Evolutionary conservation across 345 rosid genomes (phyloP), one percentile per base, ranked within the genome.

Genomic region (Theobroma cacao): DNA sequence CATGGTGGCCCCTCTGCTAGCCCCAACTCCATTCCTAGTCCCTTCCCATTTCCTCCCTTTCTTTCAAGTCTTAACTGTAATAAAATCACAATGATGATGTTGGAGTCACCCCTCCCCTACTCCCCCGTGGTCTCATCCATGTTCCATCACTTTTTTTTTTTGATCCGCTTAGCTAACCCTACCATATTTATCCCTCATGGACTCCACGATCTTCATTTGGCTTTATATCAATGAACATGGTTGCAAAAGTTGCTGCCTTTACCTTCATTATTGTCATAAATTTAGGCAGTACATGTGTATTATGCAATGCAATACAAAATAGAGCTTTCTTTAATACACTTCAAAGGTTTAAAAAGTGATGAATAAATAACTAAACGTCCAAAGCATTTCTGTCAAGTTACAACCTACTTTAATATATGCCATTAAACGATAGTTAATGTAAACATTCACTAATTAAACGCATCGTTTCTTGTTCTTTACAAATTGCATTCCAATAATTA

Each of bases 51-150:
- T 14, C 30, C 71, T 40, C 31, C 61, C 43, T 28, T 52, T 80
- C 58, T 55, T 77, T 61, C 20, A 75, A 74, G 56, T 76, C 62
- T 79, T 41, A 68, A 78, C 82, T 61, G 78, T 67, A 72, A 86
- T 70, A 83, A 80, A 82, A 75, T 73, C 67, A 55, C 73, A 79
- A 86, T 86, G 82, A 88, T 86, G 80, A 68, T 84, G 89, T 79
- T 83, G 59, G 87, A 75, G 77, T 77, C 47, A 60, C 60, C 60
- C 28, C 12, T 17, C 12, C 59, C 22, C 55, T 18, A 17, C 1
- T n/a, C 59, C 18, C 28, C n/a, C 11, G 11, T 31, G 0, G 38
- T 24, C 31, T 28, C 34, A 26, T 26, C 33, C 33, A 59, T 12
- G 33, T 31, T 61, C 12, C 40, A 31, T 31, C 40, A 61, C 40